Conservation (phyloP, 345 rosid genomes). For the Eucalyptus sp. region DNA sequence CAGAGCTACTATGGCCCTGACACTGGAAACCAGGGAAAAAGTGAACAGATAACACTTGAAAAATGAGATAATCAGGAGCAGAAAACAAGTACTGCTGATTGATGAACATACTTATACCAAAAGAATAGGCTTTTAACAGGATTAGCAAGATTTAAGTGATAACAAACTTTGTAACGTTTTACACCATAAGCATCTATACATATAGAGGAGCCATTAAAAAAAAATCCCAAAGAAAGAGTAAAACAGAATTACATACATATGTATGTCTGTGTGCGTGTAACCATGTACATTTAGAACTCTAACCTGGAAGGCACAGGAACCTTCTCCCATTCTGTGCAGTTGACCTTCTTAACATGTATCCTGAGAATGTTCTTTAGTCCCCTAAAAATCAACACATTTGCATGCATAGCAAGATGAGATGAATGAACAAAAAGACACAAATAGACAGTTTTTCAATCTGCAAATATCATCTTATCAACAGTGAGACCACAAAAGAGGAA, state of each 20-base stretch:
- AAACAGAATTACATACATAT: not conserved
- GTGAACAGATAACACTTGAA: not conserved
- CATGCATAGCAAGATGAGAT: not conserved
- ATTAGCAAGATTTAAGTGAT: not conserved
- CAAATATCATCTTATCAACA: not conserved
- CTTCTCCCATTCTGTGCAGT: conserved; percentile 88
- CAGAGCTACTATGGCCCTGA: conserved; percentile 85
- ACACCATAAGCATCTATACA: not conserved
- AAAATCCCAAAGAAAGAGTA: not conserved
- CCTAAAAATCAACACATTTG: conserved; percentile 27
- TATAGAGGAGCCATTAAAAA: not conserved
- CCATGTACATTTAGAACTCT: not conserved
- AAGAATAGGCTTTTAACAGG: not conserved
- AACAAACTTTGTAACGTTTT: not conserved
- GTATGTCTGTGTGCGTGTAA: not conserved
- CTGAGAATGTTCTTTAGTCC: conserved; percentile 84
- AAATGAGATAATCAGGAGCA: not conserved
- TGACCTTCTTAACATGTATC: conserved; percentile 62
- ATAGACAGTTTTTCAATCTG: not conserved
- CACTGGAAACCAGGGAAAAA: conserved; percentile 17
- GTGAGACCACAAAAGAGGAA: not conserved
- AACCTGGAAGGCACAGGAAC: conserved; percentile 89
- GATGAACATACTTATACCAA: not conserved
- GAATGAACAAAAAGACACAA: not conserved
- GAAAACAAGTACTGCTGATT: not conserved